A percentile compares a stretch with the other conserved stretches of the same genome.
These are phyloP conservation scores for Fagopyrum tataricum DNA, from an alignment of 148 eudicot species.

Conservation along the genomic window DNA sequence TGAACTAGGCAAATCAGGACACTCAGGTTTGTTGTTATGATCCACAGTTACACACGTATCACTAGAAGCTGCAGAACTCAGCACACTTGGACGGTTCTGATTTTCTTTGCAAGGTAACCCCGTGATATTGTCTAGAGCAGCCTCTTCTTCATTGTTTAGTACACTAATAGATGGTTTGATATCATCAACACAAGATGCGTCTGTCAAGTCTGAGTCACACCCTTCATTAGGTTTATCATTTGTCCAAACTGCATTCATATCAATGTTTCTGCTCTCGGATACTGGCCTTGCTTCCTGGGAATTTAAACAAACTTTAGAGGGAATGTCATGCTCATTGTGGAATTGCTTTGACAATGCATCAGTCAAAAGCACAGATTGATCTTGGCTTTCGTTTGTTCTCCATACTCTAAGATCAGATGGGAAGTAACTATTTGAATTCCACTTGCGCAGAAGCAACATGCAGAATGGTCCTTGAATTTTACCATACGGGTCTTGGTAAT, in stretches of 20 bases:
- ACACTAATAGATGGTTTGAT: constrained; percentile 23
- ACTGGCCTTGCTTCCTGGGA: constrained; percentile 26
- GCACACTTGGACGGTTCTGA: constrained; percentile 14
- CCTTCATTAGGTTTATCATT: constrained; percentile 28
- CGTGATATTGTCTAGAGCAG: constrained; percentile 19
- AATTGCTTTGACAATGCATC: constrained; percentile 42
- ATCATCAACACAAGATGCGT: constrained; percentile 22
- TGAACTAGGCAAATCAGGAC: constrained; percentile 17
- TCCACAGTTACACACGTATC: constrained; percentile 10
- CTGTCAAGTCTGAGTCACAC: constrained; percentile 24
- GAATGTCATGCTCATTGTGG: constrained; percentile 2
- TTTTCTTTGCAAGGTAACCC: constrained; percentile 37
- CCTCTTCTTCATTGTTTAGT: constrained; percentile 21
- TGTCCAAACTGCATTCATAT: constrained; percentile 18
- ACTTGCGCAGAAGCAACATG: constrained; percentile 66
- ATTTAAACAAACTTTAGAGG: constrained; percentile 10
- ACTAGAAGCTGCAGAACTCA: constrained; percentile 19
- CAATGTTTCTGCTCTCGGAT: constrained; percentile 26
- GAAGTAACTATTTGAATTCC: constrained; percentile 67
- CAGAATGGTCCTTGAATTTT: constrained; percentile 86
- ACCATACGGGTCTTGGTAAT: constrained; percentile 76
- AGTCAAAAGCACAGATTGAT: constrained; percentile 56
- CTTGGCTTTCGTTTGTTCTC: constrained; percentile 43
- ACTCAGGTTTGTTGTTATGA: neutral
- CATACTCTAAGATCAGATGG: constrained; percentile 79